phyloP scores from a whole-genome alignment of 192 early-diverging fungal species.

The Coemansia biformis region DNA sequence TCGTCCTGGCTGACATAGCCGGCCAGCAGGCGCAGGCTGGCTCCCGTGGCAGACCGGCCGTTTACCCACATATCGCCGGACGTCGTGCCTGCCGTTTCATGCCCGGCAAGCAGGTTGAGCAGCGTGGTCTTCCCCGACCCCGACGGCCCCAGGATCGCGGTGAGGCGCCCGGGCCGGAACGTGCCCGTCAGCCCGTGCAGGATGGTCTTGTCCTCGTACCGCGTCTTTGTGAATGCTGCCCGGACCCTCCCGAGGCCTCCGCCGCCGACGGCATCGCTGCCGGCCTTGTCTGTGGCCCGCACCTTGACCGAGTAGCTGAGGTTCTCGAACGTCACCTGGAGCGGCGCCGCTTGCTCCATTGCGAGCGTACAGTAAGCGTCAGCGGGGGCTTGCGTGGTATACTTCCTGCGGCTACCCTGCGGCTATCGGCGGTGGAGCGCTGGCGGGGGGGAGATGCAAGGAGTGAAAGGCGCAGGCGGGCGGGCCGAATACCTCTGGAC shows the following conservation, averaged over 20 bases:
- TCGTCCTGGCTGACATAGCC: slow-evolving; percentile 60
- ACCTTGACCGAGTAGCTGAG: slow-evolving; percentile 43
- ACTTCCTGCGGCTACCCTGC: no score
- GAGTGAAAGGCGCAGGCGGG: no score
- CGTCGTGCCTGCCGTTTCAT: slow-evolving; percentile 40
- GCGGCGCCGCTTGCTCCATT: slow-evolving; percentile 18
- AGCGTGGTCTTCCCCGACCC: slow-evolving; percentile 64
- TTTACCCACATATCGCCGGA: slow-evolving; percentile 58
- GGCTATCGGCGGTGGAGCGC: no score
- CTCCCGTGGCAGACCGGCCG: slow-evolving; percentile 49
- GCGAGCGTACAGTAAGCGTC: no score
- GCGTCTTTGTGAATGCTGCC: not conserved
- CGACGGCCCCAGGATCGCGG: slow-evolving; percentile 62
- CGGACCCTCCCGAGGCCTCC: not conserved
- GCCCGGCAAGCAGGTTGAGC: slow-evolving; percentile 59
- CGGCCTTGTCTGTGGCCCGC: not conserved
- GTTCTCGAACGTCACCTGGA: slow-evolving; percentile 40
- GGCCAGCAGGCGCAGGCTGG: slow-evolving; percentile 51
- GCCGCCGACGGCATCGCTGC: no score
- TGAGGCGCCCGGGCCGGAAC: slow-evolving; percentile 53
- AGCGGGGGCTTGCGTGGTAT: no score
- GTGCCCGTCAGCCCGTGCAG: slow-evolving; percentile 27
- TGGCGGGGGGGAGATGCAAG: no score
- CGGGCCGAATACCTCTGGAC: no score
- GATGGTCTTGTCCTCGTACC: slow-evolving; percentile 37